Conservation (phyloP, 805 yeast genomes). For the Hagleromyces aurorensis region DNA sequence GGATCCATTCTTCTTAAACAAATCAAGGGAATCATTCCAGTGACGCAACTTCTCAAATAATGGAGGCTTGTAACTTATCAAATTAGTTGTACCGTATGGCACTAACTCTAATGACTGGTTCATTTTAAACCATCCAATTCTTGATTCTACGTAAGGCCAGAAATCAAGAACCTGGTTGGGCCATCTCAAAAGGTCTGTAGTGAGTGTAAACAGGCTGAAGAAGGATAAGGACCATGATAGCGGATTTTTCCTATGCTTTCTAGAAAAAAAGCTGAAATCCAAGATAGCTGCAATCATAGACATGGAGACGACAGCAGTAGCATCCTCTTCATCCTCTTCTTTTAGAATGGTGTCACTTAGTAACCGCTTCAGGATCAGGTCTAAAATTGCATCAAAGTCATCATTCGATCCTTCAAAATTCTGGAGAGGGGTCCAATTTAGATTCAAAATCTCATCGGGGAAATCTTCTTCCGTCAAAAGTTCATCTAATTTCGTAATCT, state of each 20-base stretch:
- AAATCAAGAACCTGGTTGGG: constrained; percentile 19
- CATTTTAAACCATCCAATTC: constrained; percentile 26
- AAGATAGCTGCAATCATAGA: constrained; percentile 11
- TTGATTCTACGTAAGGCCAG: constrained; percentile 27
- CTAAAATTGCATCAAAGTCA: constrained; percentile 11
- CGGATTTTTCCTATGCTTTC: constrained; percentile 9
- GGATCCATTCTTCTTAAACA: constrained; percentile 14
- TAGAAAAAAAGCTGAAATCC: constrained; percentile 23
- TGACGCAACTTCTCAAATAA: constrained; percentile 25
- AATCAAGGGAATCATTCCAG: constrained; percentile 22
- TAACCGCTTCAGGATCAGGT: constrained; percentile 12
- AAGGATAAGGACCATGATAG: constrained; percentile 17
- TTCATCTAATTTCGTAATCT: constrained; percentile 1
- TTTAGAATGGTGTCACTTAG: constrained; percentile 10
- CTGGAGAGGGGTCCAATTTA: constrained; percentile 12
- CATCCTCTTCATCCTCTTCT: constrained; percentile 5
- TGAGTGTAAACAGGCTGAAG: constrained; percentile 20
- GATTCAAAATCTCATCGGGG: constrained; percentile 4
- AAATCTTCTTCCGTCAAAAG: constrained; percentile 8
- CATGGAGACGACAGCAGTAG: constrained; percentile 1
- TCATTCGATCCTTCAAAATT: constrained; percentile 1
- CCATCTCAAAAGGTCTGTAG: constrained; percentile 18
- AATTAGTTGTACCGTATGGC: constrained; percentile 17
- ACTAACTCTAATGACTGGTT: constrained; percentile 8
- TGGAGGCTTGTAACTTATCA: constrained; percentile 28